These are phyloP conservation scores for Trichoderma afroharzianum DNA, from an alignment of 2,329 filamentous ascomycete species.

Conservation along the genomic window DNA sequence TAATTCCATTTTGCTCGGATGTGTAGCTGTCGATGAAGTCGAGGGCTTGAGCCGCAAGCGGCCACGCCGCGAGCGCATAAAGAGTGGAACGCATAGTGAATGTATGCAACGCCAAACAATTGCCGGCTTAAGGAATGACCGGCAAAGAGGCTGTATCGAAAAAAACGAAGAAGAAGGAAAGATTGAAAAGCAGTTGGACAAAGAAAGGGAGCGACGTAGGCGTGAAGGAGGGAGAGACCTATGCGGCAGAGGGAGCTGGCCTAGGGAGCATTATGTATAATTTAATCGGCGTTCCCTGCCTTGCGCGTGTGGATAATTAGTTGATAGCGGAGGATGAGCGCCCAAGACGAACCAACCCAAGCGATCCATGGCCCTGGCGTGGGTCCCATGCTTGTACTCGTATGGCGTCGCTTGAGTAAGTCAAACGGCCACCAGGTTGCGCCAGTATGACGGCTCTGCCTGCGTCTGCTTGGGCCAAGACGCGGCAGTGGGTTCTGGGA, in stretches of 20 bases:
- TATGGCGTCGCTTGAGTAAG: conserved; percentile 2
- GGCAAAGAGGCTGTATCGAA: conserved; percentile 5
- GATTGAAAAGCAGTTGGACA: conserved; percentile 13
- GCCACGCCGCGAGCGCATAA: conserved; percentile 29
- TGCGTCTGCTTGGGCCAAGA: neutral
- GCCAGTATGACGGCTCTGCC: conserved; percentile 10
- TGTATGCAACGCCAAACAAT: conserved; percentile 9
- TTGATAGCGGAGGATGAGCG: neutral
- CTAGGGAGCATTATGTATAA: conserved; percentile 16
- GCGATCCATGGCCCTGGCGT: neutral
- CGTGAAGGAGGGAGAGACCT: conserved; percentile 3
- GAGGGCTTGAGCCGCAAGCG: conserved; percentile 25
- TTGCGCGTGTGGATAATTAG: neutral
- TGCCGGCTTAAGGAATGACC: conserved; percentile 18
- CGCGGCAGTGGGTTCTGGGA: conserved; percentile 1
- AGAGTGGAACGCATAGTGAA: conserved; percentile 31
- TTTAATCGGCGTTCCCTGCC: neutral
- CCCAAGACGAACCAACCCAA: neutral
- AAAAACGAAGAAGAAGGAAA: neutral
- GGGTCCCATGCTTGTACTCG: conserved; percentile 9
- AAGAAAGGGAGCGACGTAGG: conserved; percentile 16
- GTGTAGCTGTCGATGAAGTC: conserved; percentile 24
- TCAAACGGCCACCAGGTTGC: conserved; percentile 6
- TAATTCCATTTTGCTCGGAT: conserved; percentile 26
- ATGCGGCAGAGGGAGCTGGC: conserved; percentile 1